Conservation (phyloP, 805 yeast genomes). For the Danielozyma ontarioensis region DNA sequence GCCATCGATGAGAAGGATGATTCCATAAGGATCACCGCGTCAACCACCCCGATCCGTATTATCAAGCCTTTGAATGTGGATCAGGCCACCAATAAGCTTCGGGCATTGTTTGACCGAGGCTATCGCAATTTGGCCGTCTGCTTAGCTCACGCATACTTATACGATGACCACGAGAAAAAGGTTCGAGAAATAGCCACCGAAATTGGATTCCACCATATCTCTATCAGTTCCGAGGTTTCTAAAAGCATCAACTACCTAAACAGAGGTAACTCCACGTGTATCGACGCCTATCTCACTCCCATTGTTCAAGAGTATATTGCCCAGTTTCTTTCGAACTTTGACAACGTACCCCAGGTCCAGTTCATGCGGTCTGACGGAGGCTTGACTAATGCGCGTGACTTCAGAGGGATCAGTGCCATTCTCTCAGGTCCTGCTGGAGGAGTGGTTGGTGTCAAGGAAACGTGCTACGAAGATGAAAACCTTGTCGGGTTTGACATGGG, state of each 20-base stretch:
- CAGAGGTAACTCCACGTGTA: conserved; percentile 12
- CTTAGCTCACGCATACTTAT: conserved; percentile 14
- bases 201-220: conserved; percentile 11
- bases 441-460: conserved; percentile 12
- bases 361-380: conserved; percentile 17
- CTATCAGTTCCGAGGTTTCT: conserved; percentile 9
- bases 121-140: conserved; percentile 10
- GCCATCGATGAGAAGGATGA: conserved; percentile 12
- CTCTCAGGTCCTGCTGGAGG: conserved; percentile 18
- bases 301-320: conserved; percentile 10
- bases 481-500: conserved; percentile 16
- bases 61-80: conserved; percentile 6
- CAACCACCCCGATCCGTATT: conserved; percentile 5
- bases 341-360: conserved; percentile 10
- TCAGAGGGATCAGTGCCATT: conserved; percentile 14
- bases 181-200: conserved; percentile 12
- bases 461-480: conserved; percentile 6
- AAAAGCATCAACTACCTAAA: conserved; percentile 14
- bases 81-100: conserved; percentile 13
- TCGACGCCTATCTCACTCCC: conserved; percentile 15
- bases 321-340: conserved; percentile 13
- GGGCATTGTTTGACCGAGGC: conserved; percentile 18
- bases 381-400: conserved; percentile 9
- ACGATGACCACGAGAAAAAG: conserved; percentile 10
- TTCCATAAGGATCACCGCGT: conserved; percentile 8